These are phyloP conservation scores for Colletotrichum gloeosporioides DNA, from an alignment of 2,329 filamentous ascomycete species.

Conservation along the genomic window DNA sequence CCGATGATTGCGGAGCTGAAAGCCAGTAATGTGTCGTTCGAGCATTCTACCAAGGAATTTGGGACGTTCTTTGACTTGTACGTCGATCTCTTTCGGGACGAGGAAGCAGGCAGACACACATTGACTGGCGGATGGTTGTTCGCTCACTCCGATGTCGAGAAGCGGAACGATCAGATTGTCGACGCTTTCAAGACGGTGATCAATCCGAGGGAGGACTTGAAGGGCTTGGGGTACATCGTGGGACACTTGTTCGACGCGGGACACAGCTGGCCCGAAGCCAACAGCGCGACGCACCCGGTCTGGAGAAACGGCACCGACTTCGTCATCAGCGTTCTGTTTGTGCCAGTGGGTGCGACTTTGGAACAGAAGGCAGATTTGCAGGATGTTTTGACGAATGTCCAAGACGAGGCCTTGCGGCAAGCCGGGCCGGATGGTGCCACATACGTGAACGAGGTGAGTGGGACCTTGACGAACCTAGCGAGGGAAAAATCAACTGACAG, in stretches of 20 bases:
- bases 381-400: neutral
- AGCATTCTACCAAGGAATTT: neutral
- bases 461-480: rapidly evolving
- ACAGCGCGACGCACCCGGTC: constrained; percentile 44
- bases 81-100: constrained; percentile 40
- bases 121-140: constrained; percentile 45
- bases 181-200: neutral
- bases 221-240: constrained; percentile 16
- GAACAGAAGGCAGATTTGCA: neutral
- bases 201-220: neutral
- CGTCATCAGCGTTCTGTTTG: neutral
- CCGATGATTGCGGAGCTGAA: neutral
- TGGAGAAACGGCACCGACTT: constrained; percentile 30
- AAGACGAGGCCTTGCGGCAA: neutral
- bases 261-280: constrained; percentile 36
- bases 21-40: neutral
- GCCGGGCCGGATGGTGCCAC: neutral
- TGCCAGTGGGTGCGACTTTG: neutral
- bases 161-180: constrained; percentile 27
- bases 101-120: constrained; percentile 35
- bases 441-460: neutral
- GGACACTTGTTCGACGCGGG: constrained; percentile 35
- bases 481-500: no score
- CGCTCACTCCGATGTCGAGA: constrained; percentile 37
- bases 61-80: constrained; percentile 35